Base-by-base conservation (phyloP, 2,329 filamentous ascomycete genomes). In the Boeremia exigua region DNA sequence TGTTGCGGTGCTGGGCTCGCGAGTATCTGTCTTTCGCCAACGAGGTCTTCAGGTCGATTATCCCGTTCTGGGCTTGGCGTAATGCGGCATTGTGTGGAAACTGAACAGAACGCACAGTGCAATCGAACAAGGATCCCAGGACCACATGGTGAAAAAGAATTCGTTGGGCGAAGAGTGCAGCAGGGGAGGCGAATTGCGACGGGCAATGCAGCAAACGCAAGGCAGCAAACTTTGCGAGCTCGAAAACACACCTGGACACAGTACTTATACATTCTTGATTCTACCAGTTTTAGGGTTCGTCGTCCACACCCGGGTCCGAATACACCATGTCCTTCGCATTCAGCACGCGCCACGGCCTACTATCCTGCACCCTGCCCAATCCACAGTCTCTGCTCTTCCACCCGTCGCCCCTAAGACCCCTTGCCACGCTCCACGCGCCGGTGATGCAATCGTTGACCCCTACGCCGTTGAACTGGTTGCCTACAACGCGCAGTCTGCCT, bases 401-500 rank as follows among this genome's bases (percentile, higher is more conserved):
- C 40, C 67, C 72, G 27, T 65, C 74, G 47, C 61, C 64, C 34
- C 61, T 66, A 38, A 75, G 34, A 49, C 76, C 66, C 77, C 75
- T 59, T 46, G 73, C 83, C n/a, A 85, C 76, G 58, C 85, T 74
- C 70, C 82, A 83, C 6, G 82, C 86, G 49, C 80, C 81, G 19
- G 80, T 79, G 33, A 89, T 77, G 55, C 79, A 80, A 64, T 82
- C 80, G 52, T 82, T 81, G 2, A 82, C 79, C 1, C 80, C 78
- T 0, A 81, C 79, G 4, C 80, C 80, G 50, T 71, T 75, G 60
- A 78, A 78, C 67, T 79, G 80, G 49, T 72, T 80, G 0, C 80
- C 80, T 0, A 79, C 79, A 8, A 95, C 87, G 55, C 86, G 82
- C 27, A 96, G 77, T 11, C 82, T 80, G 12, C 88, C 86, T 8